phyloP scores from a whole-genome alignment of 2,329 filamentous ascomycete genomes.

The Grosmannia huntii region DNA sequence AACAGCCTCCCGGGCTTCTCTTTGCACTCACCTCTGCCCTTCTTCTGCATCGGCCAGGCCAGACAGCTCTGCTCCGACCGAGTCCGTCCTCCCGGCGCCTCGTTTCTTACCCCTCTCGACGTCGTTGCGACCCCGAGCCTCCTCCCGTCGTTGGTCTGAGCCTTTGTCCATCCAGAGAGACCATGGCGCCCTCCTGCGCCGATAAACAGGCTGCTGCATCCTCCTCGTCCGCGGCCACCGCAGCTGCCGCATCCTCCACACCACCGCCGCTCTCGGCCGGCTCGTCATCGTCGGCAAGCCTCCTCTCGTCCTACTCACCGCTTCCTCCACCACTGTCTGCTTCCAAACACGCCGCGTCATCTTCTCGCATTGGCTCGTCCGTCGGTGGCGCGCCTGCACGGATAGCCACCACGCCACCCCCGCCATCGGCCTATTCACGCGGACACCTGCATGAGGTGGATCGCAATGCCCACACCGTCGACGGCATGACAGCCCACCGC shows the following conservation, averaged over 20 bases:
- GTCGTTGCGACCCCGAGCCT: background rate
- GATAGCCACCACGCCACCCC: constrained; percentile 9
- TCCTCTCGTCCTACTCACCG: background rate
- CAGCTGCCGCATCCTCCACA: background rate
- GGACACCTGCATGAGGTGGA: constrained; percentile 5
- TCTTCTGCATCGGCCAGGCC: background rate
- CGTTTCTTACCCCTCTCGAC: background rate
- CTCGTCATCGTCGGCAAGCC: background rate
- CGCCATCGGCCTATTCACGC: background rate
- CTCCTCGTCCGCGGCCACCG: background rate
- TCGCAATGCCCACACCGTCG: constrained; percentile 1
- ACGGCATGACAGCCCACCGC: background rate
- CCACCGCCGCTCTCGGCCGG: background rate
- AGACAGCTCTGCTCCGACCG: background rate
- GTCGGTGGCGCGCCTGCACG: background rate
- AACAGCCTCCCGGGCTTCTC: background rate
- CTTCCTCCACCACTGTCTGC: background rate
- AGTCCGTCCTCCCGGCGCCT: background rate
- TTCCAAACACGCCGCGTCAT: background rate
- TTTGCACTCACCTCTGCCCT: background rate
- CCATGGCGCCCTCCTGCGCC: constrained; percentile 1
- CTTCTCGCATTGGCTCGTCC: background rate
- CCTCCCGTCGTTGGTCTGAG: background rate
- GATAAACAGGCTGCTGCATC: background rate
- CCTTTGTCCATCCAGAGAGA: background rate